Evolutionary conservation across 257 asterid genomes (phyloP).

Genomic region (Fraxinus americana): DNA sequence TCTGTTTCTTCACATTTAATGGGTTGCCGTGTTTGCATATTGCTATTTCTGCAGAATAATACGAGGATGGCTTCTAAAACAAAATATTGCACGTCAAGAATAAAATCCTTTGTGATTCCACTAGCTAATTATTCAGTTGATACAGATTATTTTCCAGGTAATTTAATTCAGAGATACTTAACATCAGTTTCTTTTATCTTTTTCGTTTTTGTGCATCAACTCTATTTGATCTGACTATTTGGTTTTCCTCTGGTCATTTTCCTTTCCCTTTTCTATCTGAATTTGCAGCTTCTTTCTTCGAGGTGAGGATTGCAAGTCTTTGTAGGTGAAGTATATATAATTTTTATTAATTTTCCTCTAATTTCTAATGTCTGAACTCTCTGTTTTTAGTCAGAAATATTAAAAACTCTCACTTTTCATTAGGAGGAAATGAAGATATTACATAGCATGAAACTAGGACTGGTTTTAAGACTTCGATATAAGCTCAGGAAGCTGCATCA

Average conservation of each 20-base stretch:
- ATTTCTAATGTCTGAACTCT: neutral
- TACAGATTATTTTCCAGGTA: constrained; percentile 84
- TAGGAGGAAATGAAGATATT: neutral
- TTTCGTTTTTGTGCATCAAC: neutral
- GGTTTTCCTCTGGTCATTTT: neutral
- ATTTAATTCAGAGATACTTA: neutral
- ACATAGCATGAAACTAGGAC: neutral
- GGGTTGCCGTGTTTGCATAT: neutral
- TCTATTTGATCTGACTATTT: neutral
- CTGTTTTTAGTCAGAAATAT: neutral
- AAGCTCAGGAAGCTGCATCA: neutral
- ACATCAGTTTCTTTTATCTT: no score
- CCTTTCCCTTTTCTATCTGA: neutral
- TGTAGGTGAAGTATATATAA: constrained; percentile 23
- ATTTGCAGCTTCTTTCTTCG: constrained; percentile 85
- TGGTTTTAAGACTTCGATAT: neutral
- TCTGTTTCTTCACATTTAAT: neutral
- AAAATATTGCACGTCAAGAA: constrained; percentile 91
- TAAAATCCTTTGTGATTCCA: constrained; percentile 87
- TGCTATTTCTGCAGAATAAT: constrained; percentile 52
- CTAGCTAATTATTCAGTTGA: constrained; percentile 80
- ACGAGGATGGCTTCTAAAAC: constrained; percentile 90
- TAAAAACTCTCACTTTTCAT: neutral
- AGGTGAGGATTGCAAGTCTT: constrained; percentile 59
- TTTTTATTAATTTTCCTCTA: neutral